phyloP scores from a whole-genome alignment of 2,329 filamentous ascomycete species.

The Phoma herbarum region DNA sequence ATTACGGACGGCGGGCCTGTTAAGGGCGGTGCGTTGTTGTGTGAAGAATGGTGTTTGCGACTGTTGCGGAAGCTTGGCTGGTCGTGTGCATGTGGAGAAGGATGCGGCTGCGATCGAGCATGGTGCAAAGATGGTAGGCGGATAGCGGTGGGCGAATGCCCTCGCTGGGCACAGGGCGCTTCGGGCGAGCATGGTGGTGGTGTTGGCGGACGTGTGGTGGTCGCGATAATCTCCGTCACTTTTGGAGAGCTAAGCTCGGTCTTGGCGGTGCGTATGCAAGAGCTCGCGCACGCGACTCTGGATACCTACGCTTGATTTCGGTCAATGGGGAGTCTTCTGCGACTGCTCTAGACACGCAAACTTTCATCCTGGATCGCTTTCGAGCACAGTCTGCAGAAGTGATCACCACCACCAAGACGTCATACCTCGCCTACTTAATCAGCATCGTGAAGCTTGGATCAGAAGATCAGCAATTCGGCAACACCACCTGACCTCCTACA shows the following conservation, averaged over 20 bases:
- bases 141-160: constrained; percentile 41
- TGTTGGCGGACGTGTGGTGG: constrained; percentile 7
- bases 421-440: constrained; percentile 21
- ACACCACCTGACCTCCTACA: constrained; percentile 8
- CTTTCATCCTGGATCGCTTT: not conserved
- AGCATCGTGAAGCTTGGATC: constrained; percentile 11
- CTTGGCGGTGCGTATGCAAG: constrained; percentile 12
- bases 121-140: constrained; percentile 38
- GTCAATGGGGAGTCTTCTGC: not conserved
- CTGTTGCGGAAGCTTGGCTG: constrained; percentile 33
- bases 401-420: constrained; percentile 13
- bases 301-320: not conserved
- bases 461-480: constrained; percentile 15
- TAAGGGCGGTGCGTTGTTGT: constrained; percentile 16
- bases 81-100: constrained; percentile 43
- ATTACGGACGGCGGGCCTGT: constrained; percentile 28
- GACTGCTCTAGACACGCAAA: not conserved
- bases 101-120: constrained; percentile 34
- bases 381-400: not conserved
- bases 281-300: constrained; percentile 1
- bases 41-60: constrained; percentile 26
- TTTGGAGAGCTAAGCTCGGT: constrained; percentile 17
- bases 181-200: constrained; percentile 42
- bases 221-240: constrained; percentile 4
- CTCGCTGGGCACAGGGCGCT: constrained; percentile 44